phyloP scores from a whole-genome alignment of 257 asterid genomes.

The Verbena officinalis region DNA sequence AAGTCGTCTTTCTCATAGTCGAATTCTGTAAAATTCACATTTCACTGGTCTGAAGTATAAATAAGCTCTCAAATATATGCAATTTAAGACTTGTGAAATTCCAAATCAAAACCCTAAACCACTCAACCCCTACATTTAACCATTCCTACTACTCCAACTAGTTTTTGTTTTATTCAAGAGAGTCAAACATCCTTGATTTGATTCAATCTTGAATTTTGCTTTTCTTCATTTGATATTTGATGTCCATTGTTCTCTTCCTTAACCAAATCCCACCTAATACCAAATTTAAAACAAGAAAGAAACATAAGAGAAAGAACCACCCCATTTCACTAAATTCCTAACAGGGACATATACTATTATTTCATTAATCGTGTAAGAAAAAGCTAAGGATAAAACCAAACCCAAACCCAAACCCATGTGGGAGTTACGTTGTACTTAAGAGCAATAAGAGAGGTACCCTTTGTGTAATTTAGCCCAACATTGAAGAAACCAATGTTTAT shows the following conservation, averaged over 20 bases:
- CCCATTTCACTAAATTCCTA: conserved; percentile 32
- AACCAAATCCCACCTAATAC: conserved; percentile 84
- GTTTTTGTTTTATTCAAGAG: conserved; percentile 28
- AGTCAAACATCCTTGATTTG: conserved; percentile 32
- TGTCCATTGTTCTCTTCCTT: conserved; percentile 34
- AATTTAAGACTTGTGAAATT: too few species aligned
- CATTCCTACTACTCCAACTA: conserved; percentile 17
- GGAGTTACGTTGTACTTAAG: conserved; percentile 31
- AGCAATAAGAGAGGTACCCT: conserved; percentile 29
- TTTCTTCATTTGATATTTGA: conserved; percentile 21
- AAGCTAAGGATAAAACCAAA: conserved; percentile 33
- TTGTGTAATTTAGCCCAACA: conserved; percentile 23
- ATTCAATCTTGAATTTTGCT: conserved; percentile 4
- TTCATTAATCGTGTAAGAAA: conserved; percentile 19
- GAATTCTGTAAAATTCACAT: too few species aligned
- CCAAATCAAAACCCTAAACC: too few species aligned
- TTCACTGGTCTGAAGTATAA: too few species aligned
- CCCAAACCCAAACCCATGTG: conserved; percentile 52
- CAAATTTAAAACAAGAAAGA: conserved; percentile 46
- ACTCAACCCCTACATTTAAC: too few species aligned
- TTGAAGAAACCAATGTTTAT: conserved; percentile 20
- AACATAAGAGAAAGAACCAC: conserved; percentile 48
- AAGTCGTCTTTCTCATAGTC: too few species aligned
- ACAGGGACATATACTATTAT: conserved; percentile 26
- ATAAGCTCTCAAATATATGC: too few species aligned